A percentile compares a stretch with the other conserved stretches of the same genome.
These are phyloP conservation scores for Pythium scleroteichum DNA, from an alignment of 352 stramenopile species.

Conservation along the genomic window DNA sequence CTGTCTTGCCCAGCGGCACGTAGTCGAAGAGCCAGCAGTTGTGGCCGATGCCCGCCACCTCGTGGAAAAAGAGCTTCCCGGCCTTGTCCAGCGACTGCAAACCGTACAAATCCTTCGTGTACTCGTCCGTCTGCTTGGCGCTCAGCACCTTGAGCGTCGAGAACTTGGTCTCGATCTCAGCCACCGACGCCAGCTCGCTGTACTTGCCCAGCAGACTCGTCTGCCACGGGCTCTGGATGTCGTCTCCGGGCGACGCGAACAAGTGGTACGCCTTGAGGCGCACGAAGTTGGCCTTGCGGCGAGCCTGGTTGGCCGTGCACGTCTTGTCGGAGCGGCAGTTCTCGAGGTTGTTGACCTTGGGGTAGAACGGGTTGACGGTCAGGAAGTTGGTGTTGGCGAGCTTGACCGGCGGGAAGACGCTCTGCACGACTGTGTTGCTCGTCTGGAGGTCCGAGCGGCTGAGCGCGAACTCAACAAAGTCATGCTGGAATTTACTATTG, in stretches of 20 bases:
- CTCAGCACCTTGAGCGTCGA: conserved; percentile 31
- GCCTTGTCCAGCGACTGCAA: conserved; percentile 32
- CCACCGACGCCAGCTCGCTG: conserved; percentile 25
- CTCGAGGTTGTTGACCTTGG: conserved; percentile 42
- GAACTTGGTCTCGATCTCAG: conserved; percentile 33
- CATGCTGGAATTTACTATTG: conserved; percentile 16
- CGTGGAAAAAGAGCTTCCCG: conserved; percentile 27
- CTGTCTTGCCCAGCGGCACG: neutral
- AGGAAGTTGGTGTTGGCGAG: conserved; percentile 28
- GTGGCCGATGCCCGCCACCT: conserved; percentile 27
- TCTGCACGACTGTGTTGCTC: too few relatives aligned
- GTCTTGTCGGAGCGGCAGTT: conserved; percentile 20
- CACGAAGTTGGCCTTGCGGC: conserved; percentile 35
- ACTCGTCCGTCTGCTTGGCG: conserved; percentile 39
- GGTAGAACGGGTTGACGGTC: conserved; percentile 32
- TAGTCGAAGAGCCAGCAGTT: conserved; percentile 33
- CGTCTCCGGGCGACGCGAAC: conserved; percentile 34
- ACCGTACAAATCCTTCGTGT: conserved; percentile 37
- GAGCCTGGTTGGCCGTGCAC: conserved; percentile 20
- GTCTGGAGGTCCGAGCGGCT: conserved; percentile 22
- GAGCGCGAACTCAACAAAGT: conserved; percentile 24
- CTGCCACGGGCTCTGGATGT: conserved; percentile 37
- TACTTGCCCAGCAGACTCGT: conserved; percentile 33
- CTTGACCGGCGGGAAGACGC: conserved; percentile 18
- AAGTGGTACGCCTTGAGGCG: conserved; percentile 27